Conservation (phyloP, 2,329 filamentous ascomycete species). For the Aspergillus pseudoterreus region DNA sequence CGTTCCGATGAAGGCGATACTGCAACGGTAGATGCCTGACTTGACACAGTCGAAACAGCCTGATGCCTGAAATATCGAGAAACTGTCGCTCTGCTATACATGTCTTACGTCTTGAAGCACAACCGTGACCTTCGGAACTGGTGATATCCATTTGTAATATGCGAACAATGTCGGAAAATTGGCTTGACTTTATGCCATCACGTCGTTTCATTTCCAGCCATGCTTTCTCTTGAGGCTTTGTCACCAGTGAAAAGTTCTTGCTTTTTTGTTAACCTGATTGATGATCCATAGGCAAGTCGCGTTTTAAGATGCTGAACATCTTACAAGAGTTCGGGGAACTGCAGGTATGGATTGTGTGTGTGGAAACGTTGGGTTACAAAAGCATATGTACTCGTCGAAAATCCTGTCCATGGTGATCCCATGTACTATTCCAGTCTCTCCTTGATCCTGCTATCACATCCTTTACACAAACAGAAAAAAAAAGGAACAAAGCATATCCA, state of each 20-base stretch:
- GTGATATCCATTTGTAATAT: no score
- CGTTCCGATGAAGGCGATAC: constrained; percentile 31
- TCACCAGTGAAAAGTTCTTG: neutral
- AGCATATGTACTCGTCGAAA: constrained; percentile 4
- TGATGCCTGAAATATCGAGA: no score
- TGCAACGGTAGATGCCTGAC: no score
- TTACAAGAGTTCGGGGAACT: constrained; percentile 13
- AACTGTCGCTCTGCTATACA: no score
- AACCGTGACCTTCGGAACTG: no score
- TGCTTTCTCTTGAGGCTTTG: neutral
- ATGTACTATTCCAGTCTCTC: constrained; percentile 9
- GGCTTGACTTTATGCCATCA: neutral
- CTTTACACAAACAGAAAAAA: neutral
- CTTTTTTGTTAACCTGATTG: neutral
- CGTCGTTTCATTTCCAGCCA: neutral
- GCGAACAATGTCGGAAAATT: neutral
- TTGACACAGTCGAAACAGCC: no score
- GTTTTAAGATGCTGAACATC: constrained; percentile 18
- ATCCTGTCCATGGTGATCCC: constrained; percentile 1
- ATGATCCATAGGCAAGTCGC: constrained; percentile 6
- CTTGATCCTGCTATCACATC: constrained; percentile 2
- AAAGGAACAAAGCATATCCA: no score
- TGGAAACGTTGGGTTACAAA: constrained; percentile 16
- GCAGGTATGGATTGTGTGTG: constrained; percentile 16
- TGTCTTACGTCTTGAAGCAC: no score